Conservation (phyloP, 768 basidiomycete species). For the Leccinum aurantiacum region DNA sequence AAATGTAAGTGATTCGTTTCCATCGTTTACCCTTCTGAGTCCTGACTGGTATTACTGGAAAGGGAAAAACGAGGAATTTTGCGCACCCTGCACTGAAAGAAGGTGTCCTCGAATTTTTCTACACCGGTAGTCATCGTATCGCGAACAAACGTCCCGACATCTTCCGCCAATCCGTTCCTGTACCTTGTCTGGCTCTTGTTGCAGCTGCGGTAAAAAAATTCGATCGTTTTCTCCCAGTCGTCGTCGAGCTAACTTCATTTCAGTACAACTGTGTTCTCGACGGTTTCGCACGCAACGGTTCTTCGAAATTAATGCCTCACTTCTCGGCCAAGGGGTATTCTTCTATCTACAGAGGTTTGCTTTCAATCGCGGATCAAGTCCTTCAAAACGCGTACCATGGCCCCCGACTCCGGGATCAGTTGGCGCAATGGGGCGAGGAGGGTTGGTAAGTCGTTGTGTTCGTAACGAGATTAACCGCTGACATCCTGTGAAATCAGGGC, state of each 20-base stretch:
- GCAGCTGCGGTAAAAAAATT: neutral
- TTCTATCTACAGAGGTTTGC: neutral
- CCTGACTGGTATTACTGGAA: neutral
- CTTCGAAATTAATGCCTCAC: neutral
- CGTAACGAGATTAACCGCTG: too few relatives aligned
- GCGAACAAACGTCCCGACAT: neutral
- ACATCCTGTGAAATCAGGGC: too few relatives aligned
- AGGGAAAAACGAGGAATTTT: neutral
- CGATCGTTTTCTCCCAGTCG: neutral
- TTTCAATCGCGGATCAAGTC: neutral
- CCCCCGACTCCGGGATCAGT: neutral
- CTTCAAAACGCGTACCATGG: neutral
- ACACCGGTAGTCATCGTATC: neutral
- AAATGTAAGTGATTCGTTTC: neutral
- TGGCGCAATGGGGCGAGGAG: neutral
- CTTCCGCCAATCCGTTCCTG: neutral
- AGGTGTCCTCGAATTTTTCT: too few relatives aligned
- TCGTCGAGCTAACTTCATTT: neutral
- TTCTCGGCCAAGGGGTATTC: neutral
- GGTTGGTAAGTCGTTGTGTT: neutral
- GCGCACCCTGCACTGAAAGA: too few relatives aligned
- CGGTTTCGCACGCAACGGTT: neutral
- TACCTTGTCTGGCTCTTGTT: neutral
- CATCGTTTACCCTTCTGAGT: neutral
- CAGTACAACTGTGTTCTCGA: neutral